Evolutionary conservation across 352 stramenopile genomes (phyloP).

Genomic region (Phytophthora megakarya): DNA sequence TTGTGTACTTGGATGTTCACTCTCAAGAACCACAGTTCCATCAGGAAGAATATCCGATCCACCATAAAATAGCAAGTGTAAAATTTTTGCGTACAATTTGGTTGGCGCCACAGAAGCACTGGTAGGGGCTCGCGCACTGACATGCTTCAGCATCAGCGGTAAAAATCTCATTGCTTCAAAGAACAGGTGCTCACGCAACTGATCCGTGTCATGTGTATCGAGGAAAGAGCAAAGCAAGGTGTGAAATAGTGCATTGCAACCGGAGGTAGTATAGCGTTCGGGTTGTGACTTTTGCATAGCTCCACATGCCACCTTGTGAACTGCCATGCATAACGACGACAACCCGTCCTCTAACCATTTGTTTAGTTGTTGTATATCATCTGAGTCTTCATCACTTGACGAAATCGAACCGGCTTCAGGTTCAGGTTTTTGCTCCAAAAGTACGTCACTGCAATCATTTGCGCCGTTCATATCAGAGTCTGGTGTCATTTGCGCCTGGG

Average conservation of each 20-base stretch:
- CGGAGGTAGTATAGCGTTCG: constrained; percentile 78
- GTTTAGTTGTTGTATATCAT: constrained; percentile 37
- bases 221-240: constrained; percentile 81
- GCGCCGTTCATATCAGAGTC: constrained; percentile 4
- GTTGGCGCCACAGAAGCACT: constrained; percentile 30
- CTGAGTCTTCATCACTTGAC: constrained; percentile 16
- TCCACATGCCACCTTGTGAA: constrained; percentile 83
- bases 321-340: constrained; percentile 81
- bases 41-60: constrained; percentile 72
- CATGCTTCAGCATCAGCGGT: constrained; percentile 71
- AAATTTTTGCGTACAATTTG: constrained; percentile 49
- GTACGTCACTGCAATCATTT: constrained; percentile 27
- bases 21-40: constrained; percentile 72
- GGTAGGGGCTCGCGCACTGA: constrained; percentile 34
- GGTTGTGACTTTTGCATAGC: constrained; percentile 85
- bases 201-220: constrained; percentile 56
- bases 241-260: constrained; percentile 79
- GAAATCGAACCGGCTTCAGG: constrained; percentile 2
- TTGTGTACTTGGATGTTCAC: constrained; percentile 79
- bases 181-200: constrained; percentile 69
- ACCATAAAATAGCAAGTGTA: constrained; percentile 72
- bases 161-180: constrained; percentile 77
- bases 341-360: constrained; percentile 74
- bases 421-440: constrained; percentile 44
- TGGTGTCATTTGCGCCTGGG: neutral